Evolutionary conservation across 768 basidiomycete species (phyloP), one percentile per base, ranked within the genome.

Genomic region (Lepiota brunneoincarnata): DNA sequence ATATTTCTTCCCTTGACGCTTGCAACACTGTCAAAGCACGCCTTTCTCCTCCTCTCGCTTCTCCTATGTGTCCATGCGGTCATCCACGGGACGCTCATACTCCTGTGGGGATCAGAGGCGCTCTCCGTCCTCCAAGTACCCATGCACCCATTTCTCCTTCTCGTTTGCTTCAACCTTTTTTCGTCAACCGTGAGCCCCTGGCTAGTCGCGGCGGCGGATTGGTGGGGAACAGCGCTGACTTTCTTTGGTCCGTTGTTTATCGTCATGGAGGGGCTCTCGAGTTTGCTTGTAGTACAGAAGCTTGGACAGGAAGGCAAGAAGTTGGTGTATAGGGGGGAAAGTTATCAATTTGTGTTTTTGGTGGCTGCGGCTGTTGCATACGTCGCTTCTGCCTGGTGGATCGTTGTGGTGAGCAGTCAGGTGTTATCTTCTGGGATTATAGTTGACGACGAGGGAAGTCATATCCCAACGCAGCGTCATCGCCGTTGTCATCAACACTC

Each of bases 91-190:
- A 89, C 89, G 2, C 75, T 92, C 62, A 74, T 82, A 55, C 76
- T 89, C 38, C 60, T 90, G 54, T 89, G 83, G 82, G 82, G 83
- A 52, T 89, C 88, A 11, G 74, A 82, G 42, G 79, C 82, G 12
- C 76, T 93, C 47, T 84, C 89, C 12, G 77, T 93, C 55, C 75
- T 92, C 52, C 91, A 93, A 71, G 80, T 93, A 28, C 91, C 91
- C 7, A 84, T 91, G 75, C 91, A 93, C 67, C 85, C 91, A 0
- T 90, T 93, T 69, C 78, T 93, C 31, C 83, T 93, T 39, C 84
- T 93, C 45, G 81, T 93, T 54, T 89, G 83, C 66, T 93, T 93
- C 79, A 93, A 93, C 66, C 77, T 84, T 35, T 92, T 91, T 69
- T 82, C 89, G 1, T 77, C 84, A 18, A 72, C 82, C 21, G 78